A percentile compares a stretch with the other conserved stretches of the same genome.
These are phyloP conservation scores for Nephelium lappaceum DNA, from an alignment of 345 rosid species.

Conservation along the genomic window DNA sequence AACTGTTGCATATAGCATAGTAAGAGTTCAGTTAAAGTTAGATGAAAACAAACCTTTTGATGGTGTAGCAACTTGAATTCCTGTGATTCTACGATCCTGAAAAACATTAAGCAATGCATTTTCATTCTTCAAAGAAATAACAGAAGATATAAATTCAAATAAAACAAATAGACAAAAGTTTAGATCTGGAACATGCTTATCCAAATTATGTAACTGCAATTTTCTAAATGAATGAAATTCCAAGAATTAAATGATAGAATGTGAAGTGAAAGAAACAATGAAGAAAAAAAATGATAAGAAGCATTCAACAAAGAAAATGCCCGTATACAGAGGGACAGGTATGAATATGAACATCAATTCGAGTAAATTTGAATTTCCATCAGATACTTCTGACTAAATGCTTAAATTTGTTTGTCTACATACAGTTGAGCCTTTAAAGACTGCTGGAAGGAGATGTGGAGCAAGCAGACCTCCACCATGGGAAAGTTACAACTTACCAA, in stretches of 20 bases:
- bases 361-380: neutral
- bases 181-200: neutral
- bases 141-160: neutral
- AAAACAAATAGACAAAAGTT: neutral
- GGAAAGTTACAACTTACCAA: neutral
- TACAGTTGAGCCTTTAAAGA: neutral
- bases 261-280: neutral
- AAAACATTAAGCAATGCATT: neutral
- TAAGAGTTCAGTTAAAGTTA: neutral
- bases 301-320: neutral
- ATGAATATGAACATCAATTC: neutral
- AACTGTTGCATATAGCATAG: neutral
- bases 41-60: conserved; percentile 34
- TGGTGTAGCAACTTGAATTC: conserved; percentile 26
- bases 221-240: neutral
- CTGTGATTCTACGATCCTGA: conserved; percentile 44
- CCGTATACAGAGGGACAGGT: too few species aligned
- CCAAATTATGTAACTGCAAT: neutral
- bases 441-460: neutral
- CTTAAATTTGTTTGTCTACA: neutral
- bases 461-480: neutral
- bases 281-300: neutral
- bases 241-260: neutral
- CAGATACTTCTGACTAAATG: neutral
- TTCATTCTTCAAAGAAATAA: neutral